phyloP scores from a whole-genome alignment of 2,329 filamentous ascomycete genomes.

The Incumbomyces delicatus region DNA sequence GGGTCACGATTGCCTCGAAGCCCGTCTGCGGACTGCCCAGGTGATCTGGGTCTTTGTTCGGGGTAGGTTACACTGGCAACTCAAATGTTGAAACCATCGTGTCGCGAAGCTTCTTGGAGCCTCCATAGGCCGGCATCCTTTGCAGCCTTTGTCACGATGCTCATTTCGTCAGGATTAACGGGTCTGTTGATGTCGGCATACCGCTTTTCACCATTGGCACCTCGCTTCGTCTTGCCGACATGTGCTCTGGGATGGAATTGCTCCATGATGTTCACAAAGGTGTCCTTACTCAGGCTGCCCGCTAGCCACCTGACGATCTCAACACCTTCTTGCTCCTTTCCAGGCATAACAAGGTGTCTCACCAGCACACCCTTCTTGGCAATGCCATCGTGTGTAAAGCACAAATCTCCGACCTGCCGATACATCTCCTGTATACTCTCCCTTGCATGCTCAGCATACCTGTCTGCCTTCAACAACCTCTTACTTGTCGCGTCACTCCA shows the following conservation, averaged over 20 bases:
- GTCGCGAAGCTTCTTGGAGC: conserved; percentile 57
- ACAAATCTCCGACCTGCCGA: conserved; percentile 68
- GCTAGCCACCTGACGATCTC: conserved; percentile 71
- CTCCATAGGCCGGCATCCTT: conserved; percentile 66
- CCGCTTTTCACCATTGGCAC: conserved; percentile 32
- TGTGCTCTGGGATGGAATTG: conserved; percentile 75
- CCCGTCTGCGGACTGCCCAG: too few relatives aligned
- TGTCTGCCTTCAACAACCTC: conserved; percentile 65
- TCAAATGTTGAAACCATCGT: conserved; percentile 45
- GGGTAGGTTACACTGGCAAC: too few relatives aligned
- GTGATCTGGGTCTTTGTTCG: too few relatives aligned
- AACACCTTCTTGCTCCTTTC: conserved; percentile 61
- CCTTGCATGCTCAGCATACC: conserved; percentile 61
- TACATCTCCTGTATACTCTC: conserved; percentile 77
- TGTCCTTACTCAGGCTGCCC: conserved; percentile 59
- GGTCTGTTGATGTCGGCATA: conserved; percentile 73
- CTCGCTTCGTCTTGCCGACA: conserved; percentile 58
- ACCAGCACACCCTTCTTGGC: conserved; percentile 68
- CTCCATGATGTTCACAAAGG: conserved; percentile 82
- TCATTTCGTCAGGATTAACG: conserved; percentile 55
- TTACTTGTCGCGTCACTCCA: conserved; percentile 59
- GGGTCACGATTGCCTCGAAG: too few relatives aligned
- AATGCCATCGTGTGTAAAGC: conserved; percentile 71
- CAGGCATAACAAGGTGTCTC: conserved; percentile 77
- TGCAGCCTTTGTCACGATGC: conserved; percentile 56